A percentile compares a stretch with the other conserved stretches of the same genome.
Evolutionary conservation across 2,329 filamentous ascomycete genomes (phyloP).

Genomic region (Dothistroma septosporum): DNA sequence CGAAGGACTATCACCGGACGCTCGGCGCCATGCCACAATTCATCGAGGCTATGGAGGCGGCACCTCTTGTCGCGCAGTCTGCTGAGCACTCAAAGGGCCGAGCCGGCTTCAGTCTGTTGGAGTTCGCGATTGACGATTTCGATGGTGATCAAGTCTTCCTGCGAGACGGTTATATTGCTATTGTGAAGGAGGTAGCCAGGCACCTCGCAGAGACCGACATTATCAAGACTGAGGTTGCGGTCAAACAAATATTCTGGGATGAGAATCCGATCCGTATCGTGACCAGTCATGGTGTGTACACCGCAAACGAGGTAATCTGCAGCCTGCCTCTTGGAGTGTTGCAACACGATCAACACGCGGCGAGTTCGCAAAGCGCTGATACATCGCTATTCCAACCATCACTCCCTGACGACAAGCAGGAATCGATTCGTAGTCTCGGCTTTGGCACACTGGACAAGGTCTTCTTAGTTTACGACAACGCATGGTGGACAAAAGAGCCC

Average conservation of each 20-base stretch:
- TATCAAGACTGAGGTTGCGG: slow-evolving; percentile 12
- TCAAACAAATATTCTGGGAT: slow-evolving; percentile 19
- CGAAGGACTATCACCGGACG: slow-evolving; percentile 16
- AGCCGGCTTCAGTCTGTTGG: slow-evolving; percentile 22
- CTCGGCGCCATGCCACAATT: slow-evolving; percentile 22
- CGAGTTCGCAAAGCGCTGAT: neutral
- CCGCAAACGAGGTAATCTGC: slow-evolving; percentile 23
- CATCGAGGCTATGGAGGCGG: slow-evolving; percentile 26
- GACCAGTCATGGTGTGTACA: slow-evolving; percentile 13
- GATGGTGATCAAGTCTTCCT: slow-evolving; percentile 29
- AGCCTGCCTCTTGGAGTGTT: slow-evolving; percentile 25
- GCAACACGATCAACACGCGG: slow-evolving; percentile 11
- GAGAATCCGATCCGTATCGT: slow-evolving; percentile 13
- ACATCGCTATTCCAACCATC: slow-evolving; percentile 19
- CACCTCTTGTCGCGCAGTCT: slow-evolving; percentile 25
- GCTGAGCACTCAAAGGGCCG: slow-evolving; percentile 17
- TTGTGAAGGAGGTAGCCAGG: slow-evolving; percentile 23
- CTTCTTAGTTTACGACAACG: slow-evolving; percentile 20
- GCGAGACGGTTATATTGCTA: slow-evolving; percentile 25
- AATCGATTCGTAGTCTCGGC: slow-evolving; percentile 19
- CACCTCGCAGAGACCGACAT: slow-evolving; percentile 12
- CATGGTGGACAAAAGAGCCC: slow-evolving; percentile 26
- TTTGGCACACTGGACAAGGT: slow-evolving; percentile 29
- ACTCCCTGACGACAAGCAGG: slow-evolving; percentile 16
- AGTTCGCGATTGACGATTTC: slow-evolving; percentile 27